Base-by-base conservation (phyloP, 2,329 filamentous ascomycete species). In the Pseudogymnoascus sp. region DNA sequence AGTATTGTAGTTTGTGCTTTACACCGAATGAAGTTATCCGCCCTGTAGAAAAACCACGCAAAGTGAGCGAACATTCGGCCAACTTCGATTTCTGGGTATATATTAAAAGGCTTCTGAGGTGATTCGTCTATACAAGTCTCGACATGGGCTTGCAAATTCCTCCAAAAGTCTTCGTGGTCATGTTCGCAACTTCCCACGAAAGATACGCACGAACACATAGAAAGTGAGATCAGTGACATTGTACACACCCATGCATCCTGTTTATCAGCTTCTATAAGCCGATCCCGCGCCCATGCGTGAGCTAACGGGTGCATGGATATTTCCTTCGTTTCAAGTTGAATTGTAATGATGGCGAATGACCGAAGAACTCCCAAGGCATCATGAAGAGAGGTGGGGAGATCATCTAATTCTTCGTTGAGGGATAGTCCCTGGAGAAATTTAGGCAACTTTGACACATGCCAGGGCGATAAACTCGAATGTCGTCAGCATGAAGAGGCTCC, bases 261-360 rank as follows among this genome's bases (percentile, higher is more conserved):
- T 25, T 25, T 51, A 51, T 51, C 6, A 6, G 21, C 4, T 51
- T 51, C 3, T 14, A 64, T 45, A 36, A 64, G 51, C 23, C 63
- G 65, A 41, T 69, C 68, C 25, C 63, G 67, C 11, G 67, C 67
- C 69, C 68, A 69, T 28, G 66, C 65, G 37, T 70, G 66, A 54
- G 66, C 61, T 14, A 70, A 25, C 36, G 64, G 63, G 64, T 71
- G 66, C 68, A 71, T 66, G 11, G 65, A 68, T 2, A 69, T 60
- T n/a, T 57, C 48, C 7, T 25, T 10, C 48, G 23, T 61, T 16
- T 64, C 45, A 6, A 51, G 37, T 3, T 67, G 21, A n/a, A 63
- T 13, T 6, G 34, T 64, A 11, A 68, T 60, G 3, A 68, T 61
- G 1, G 66, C 66, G 31, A 68, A 65, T 2, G 65, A 67, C 19